Evolutionary conservation across 1,284 basidiomycete genomes (phyloP), one percentile per base, ranked within the genome.

Genomic region (Pseudozyma sp.): DNA sequence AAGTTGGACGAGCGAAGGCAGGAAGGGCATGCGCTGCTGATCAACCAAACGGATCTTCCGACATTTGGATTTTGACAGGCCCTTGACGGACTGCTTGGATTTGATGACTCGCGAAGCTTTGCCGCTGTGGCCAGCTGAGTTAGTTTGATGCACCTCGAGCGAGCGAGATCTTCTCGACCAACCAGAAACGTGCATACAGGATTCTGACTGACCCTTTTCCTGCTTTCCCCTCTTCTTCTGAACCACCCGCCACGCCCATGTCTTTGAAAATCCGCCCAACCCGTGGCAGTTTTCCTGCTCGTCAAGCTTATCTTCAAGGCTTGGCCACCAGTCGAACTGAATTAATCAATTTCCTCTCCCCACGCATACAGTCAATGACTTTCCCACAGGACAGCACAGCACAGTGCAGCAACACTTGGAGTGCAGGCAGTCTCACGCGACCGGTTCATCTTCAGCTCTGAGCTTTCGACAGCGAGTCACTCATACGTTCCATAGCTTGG

Each of bases 141-240:
- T 24, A 24, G 24, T 24, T 24, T 24, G 35, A 9, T 37, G 35
- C 35, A 37, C 35, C 35, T 37, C 35, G 10, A 14, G 35, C 35
- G 10, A 14, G 35, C 35, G 14, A 37, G 60, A 62, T 62, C 60
- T 62, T 62, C 60, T 49, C 53, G 33, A 46, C 60, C 54, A 64
- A 64, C 61, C 54, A 64, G 54, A 64, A 48, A 47, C 60, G 42
- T 50, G 46, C 52, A 50, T 24, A 24, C 4, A 24, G 24, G 40
- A 42, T 44, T 44, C 8, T 44, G 35, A 14, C 35, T 14, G 8
- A 8, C 14, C n/a, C 29, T 29, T 44, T 52, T 34, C 48, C 37
- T 17, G n/a, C 52, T 54, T 42, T 19, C 14, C 14, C 14, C 7
- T 8, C 42, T 56, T 48, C 37, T 55, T 55, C 48, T 47, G 8